These are phyloP conservation scores for Fraxinus sp. DNA, from an alignment of 305 asterid species.

Conservation along the genomic window DNA sequence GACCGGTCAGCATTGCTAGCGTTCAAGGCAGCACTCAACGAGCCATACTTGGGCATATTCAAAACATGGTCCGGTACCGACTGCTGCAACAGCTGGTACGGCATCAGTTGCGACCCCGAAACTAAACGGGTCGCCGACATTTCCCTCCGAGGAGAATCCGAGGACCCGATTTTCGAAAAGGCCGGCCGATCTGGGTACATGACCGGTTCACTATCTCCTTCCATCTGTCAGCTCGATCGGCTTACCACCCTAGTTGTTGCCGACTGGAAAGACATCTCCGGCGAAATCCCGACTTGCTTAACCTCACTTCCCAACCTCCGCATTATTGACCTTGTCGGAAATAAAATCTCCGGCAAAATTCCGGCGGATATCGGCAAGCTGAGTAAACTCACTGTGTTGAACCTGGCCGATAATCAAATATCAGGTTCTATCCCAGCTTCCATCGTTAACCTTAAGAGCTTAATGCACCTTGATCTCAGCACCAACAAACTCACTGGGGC, in stretches of 20 bases:
- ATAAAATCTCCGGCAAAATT: constrained; percentile 66
- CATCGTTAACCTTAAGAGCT: constrained; percentile 49
- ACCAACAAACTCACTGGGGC: constrained; percentile 59
- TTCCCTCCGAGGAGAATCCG: constrained; percentile 83
- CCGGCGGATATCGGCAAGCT: constrained; percentile 68
- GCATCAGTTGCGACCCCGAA: constrained; percentile 79
- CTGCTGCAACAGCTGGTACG: constrained; percentile 79
- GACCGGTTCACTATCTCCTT: constrained; percentile 70
- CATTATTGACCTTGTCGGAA: constrained; percentile 75
- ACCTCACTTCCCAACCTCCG: constrained; percentile 53
- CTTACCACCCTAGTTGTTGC: constrained; percentile 78
- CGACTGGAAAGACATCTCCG: constrained; percentile 87
- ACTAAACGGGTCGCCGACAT: constrained; percentile 76
- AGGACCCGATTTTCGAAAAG: constrained; percentile 79
- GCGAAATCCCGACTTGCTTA: constrained; percentile 71
- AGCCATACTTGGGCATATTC: constrained; percentile 76
- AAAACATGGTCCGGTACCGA: constrained; percentile 68
- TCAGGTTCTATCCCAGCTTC: constrained; percentile 62
- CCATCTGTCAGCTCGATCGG: constrained; percentile 66
- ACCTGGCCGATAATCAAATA: constrained; percentile 76
- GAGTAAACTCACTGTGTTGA: constrained; percentile 59
- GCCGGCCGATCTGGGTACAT: constrained; percentile 90
- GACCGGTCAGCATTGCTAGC: constrained; percentile 65
- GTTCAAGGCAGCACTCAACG: constrained; percentile 60
- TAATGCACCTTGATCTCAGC: constrained; percentile 76